These are phyloP conservation scores for Sporodiniella umbellata DNA, from an alignment of 371 early-diverging fungal species.

Conservation along the genomic window DNA sequence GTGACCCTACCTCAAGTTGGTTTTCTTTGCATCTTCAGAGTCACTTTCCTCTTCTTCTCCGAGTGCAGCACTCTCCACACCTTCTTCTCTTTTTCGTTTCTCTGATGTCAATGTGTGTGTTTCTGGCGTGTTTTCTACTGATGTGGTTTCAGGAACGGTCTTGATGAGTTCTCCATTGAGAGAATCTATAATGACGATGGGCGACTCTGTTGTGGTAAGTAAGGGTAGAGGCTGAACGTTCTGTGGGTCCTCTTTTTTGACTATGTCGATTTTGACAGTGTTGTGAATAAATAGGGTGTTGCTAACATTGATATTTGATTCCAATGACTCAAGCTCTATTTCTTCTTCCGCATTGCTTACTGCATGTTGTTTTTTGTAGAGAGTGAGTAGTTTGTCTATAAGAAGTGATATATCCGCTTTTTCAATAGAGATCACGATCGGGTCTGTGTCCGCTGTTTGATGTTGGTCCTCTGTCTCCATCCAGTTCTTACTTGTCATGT, in stretches of 20 bases:
- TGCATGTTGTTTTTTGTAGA: not conserved
- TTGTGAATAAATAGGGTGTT: slow-evolving; percentile 1
- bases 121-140: too few relatives aligned
- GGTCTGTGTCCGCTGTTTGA: not conserved
- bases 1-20: not conserved
- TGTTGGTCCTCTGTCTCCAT: not conserved
- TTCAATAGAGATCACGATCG: slow-evolving; percentile 1
- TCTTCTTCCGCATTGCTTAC: not conserved
- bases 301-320: not conserved
- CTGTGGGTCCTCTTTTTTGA: not conserved
- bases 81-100: slow-evolving; percentile 10
- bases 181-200: too few relatives aligned
- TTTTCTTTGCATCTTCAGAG: slow-evolving; percentile 6
- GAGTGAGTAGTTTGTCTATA: not conserved
- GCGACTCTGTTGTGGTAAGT: too few relatives aligned
- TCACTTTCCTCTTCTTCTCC: slow-evolving; percentile 7
- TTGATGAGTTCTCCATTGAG: too few relatives aligned
- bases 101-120: not conserved
- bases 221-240: too few relatives aligned
- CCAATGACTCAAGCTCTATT: too few relatives aligned
- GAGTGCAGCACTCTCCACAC: slow-evolving; percentile 1
- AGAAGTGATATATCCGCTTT: slow-evolving; percentile 3
- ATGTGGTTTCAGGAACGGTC: too few relatives aligned
- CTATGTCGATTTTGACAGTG: slow-evolving; percentile 5
- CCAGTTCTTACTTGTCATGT: not conserved